phyloP scores from a whole-genome alignment of 148 eudicot genomes.

The Vaccinium vitisidaea region DNA sequence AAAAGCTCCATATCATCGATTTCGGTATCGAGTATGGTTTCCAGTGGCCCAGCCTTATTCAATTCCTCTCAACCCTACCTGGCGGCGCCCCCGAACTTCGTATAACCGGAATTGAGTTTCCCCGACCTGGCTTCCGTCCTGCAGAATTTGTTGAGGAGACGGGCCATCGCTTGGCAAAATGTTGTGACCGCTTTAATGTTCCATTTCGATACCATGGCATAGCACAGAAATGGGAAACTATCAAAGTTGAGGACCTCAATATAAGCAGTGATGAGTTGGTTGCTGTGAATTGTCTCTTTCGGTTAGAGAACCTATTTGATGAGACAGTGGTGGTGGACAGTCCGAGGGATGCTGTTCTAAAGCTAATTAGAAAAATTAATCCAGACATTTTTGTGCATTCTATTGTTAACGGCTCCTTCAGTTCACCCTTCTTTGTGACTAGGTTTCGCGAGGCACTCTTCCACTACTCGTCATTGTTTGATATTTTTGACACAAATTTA shows the following conservation, averaged over 20 bases:
- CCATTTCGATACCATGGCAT: conserved; percentile 40
- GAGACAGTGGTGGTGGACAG: conserved; percentile 36
- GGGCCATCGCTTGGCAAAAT: conserved; percentile 35
- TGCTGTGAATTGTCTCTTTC: conserved; percentile 33
- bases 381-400: conserved; percentile 34
- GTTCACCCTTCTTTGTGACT: conserved; percentile 42
- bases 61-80: conserved; percentile 23
- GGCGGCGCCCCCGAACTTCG: conserved; percentile 37
- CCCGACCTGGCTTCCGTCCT: conserved; percentile 44
- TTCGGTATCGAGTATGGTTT: conserved; percentile 44
- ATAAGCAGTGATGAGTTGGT: conserved; percentile 31
- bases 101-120: conserved; percentile 43
- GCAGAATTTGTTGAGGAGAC: conserved; percentile 43
- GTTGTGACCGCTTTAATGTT: conserved; percentile 37
- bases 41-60: conserved; percentile 43
- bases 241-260: conserved; percentile 36
- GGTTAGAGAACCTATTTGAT: conserved; percentile 31
- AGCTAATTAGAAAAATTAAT: conserved; percentile 32
- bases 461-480: conserved; percentile 35
- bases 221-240: conserved; percentile 41
- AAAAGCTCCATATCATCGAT: conserved; percentile 36
- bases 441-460: conserved; percentile 47
- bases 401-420: conserved; percentile 33
- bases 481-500: conserved; percentile 33
- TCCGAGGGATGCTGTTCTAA: conserved; percentile 42